These are phyloP conservation scores for Rhizoclosmatium globosum DNA, from an alignment of 192 early-diverging fungal species.

Conservation along the genomic window DNA sequence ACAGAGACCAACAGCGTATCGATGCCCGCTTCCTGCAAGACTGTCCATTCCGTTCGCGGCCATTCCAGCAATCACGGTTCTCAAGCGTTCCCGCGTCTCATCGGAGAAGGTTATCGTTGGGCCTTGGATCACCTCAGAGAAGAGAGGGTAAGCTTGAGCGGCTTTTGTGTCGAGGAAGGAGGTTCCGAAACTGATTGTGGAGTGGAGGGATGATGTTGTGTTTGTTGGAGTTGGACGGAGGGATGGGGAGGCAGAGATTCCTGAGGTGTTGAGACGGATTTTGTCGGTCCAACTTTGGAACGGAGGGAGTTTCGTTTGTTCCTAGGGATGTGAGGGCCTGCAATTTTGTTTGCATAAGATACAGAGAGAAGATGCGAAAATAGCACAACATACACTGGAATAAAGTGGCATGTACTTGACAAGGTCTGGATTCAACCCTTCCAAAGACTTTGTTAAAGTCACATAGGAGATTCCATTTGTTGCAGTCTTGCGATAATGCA, in stretches of 20 bases:
- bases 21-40: conserved; percentile 83
- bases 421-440: conserved; percentile 69
- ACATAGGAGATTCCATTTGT: conserved; percentile 96
- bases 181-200: conserved; percentile 45
- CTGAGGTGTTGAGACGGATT: conserved; percentile 85
- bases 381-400: conserved; percentile 60
- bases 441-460: conserved; percentile 72
- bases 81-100: conserved; percentile 64
- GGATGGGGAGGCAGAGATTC: conserved; percentile 75
- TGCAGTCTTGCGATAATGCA: conserved; percentile 78
- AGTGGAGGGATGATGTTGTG: neutral
- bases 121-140: conserved; percentile 70
- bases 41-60: conserved; percentile 79
- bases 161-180: conserved; percentile 61
- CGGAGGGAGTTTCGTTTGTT: conserved; percentile 50
- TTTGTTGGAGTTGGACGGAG: conserved; percentile 39
- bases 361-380: conserved; percentile 38
- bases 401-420: conserved; percentile 82
- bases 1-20: conserved; percentile 70
- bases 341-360: conserved; percentile 33
- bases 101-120: conserved; percentile 67
- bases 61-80: conserved; percentile 75
- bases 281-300: conserved; percentile 89
- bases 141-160: conserved; percentile 77
- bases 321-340: conserved; percentile 52